A percentile compares a stretch with the other conserved stretches of the same genome.
Evolutionary conservation across 352 stramenopile species (phyloP).

Genomic region (Phytopythium montanum): DNA sequence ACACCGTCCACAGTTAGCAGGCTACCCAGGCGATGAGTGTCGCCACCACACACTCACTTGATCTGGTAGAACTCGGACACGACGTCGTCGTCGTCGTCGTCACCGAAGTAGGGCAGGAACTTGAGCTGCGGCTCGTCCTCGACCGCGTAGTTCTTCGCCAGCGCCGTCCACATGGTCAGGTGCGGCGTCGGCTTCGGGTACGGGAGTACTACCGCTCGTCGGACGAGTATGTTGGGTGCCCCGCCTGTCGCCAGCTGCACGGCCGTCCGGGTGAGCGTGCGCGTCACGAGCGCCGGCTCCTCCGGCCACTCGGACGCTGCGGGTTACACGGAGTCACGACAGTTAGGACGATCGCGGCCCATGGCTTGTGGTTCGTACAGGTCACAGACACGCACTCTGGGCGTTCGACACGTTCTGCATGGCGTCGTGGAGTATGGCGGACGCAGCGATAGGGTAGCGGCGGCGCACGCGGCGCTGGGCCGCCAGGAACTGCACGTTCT

Average conservation of each 20-base stretch:
- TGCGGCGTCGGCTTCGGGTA: slow-evolving; percentile 43
- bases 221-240: slow-evolving; percentile 24
- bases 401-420: slow-evolving; percentile 36
- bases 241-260: slow-evolving; percentile 15
- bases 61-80: slow-evolving; percentile 84
- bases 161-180: slow-evolving; percentile 72
- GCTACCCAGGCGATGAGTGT: neutral
- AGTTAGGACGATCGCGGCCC: neutral
- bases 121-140: slow-evolving; percentile 85
- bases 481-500: slow-evolving; percentile 31
- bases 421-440: slow-evolving; percentile 23
- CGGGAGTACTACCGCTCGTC: slow-evolving; percentile 43
- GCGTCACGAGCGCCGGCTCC: slow-evolving; percentile 16
- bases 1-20: neutral
- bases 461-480: slow-evolving; percentile 17
- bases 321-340: neutral
- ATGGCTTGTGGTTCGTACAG: too few relatives aligned
- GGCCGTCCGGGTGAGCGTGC: slow-evolving; percentile 19
- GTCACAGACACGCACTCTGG: slow-evolving; percentile 65
- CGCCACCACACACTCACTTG: slow-evolving; percentile 40
- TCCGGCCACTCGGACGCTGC: slow-evolving; percentile 43
- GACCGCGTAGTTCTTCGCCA: slow-evolving; percentile 81
- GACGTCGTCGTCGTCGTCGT: slow-evolving; percentile 84
- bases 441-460: slow-evolving; percentile 22
- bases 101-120: slow-evolving; percentile 65